A percentile compares a stretch with the other conserved stretches of the same genome.
Evolutionary conservation across 441 rosid genomes (phyloP).

Genomic region (Eugenia klotzschiana): DNA sequence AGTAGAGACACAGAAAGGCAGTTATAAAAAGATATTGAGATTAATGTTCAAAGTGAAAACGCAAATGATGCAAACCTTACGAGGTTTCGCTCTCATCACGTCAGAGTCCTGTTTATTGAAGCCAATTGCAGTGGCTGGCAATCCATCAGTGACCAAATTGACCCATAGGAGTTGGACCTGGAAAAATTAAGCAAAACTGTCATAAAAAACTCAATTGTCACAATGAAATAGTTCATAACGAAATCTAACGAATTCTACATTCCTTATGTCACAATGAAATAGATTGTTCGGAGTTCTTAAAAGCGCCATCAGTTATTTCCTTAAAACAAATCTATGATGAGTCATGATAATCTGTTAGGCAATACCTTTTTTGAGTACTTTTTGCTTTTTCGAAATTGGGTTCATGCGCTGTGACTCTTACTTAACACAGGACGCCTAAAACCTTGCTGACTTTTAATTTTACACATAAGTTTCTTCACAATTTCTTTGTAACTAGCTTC

Average conservation of each 20-base stretch:
- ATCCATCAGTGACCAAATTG: slow-evolving; percentile 95
- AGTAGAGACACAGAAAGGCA: neutral
- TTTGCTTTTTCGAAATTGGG: neutral
- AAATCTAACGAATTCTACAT: neutral
- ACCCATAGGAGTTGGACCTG: slow-evolving; percentile 99
- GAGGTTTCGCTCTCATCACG: slow-evolving; percentile 95
- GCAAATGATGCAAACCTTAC: slow-evolving; percentile 43
- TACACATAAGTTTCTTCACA: neutral
- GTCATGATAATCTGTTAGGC: neutral
- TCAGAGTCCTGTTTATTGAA: slow-evolving; percentile 95
- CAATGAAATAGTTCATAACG: neutral
- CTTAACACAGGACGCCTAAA: neutral
- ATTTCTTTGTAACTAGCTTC: neutral
- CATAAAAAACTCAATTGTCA: neutral
- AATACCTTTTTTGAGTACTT: neutral
- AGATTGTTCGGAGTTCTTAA: neutral
- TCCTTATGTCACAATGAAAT: neutral
- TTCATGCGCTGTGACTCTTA: neutral
- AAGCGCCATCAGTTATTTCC: neutral
- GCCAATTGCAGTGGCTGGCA: slow-evolving; percentile 99
- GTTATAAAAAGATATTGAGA: neutral
- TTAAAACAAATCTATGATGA: neutral
- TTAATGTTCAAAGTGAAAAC: neutral
- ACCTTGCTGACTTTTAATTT: neutral
- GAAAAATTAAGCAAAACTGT: slow-evolving; percentile 3